Evolutionary conservation across 2,329 filamentous ascomycete species (phyloP).

Genomic region (Cladosporium sp.): DNA sequence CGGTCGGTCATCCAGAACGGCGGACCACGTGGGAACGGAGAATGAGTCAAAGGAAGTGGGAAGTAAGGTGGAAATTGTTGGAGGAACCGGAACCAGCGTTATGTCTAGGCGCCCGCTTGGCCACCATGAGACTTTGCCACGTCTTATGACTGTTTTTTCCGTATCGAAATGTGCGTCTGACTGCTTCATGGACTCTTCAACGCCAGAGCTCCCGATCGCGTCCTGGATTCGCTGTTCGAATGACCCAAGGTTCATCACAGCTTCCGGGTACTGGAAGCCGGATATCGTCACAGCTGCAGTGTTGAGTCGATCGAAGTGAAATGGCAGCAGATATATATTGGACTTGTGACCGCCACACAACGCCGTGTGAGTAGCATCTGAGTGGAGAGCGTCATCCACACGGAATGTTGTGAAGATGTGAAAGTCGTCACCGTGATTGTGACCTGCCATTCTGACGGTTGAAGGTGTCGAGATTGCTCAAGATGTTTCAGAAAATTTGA

Average conservation of each 20-base stretch:
- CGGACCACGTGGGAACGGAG: constrained; percentile 28
- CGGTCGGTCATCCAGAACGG: constrained; percentile 54
- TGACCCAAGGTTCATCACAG: neutral
- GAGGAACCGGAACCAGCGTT: neutral
- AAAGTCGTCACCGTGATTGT: neutral
- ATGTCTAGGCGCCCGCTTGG: neutral
- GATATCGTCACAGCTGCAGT: neutral
- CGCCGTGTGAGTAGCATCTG: neutral
- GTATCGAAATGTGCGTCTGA: neutral
- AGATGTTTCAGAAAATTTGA: no score
- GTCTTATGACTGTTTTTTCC: neutral
- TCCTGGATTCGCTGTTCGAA: neutral
- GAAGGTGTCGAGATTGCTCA: neutral
- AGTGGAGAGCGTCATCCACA: neutral
- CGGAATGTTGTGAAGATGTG: constrained; percentile 18
- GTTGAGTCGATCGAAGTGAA: constrained; percentile 11
- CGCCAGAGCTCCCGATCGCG: neutral
- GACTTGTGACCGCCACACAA: neutral
- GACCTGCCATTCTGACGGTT: neutral
- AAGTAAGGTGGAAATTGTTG: neutral
- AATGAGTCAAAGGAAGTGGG: neutral
- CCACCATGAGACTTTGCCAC: constrained; percentile 1
- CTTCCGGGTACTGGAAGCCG: neutral
- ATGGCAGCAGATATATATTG: constrained; percentile 13
- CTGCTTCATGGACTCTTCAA: neutral